Evolutionary conservation across 2,329 filamentous ascomycete genomes (phyloP).

Genomic region (Fusarium begoniae): DNA sequence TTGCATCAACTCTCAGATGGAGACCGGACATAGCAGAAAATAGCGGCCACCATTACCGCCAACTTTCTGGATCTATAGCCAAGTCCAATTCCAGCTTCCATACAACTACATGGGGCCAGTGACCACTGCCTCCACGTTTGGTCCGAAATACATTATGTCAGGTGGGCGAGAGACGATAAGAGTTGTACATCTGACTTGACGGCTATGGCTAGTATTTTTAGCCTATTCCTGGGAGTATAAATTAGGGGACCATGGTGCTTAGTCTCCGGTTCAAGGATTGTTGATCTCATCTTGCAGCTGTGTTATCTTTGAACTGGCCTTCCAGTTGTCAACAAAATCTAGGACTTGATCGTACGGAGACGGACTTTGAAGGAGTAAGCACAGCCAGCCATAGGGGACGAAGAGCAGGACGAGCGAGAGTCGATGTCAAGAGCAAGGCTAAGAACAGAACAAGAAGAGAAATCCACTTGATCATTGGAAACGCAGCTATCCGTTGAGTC

Average conservation of each 20-base stretch:
- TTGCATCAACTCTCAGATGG: conserved; percentile 11
- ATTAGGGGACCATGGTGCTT: conserved; percentile 33
- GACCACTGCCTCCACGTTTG: conserved; percentile 30
- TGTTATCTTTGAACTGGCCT: conserved; percentile 24
- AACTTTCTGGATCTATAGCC: conserved; percentile 26
- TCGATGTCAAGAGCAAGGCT: conserved; percentile 27
- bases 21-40: conserved; percentile 26
- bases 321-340: conserved; percentile 4
- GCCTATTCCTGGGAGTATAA: conserved; percentile 41
- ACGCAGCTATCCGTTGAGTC: conserved; percentile 12
- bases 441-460: conserved; percentile 34
- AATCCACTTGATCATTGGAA: conserved; percentile 24
- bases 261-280: conserved; percentile 14
- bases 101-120: conserved; percentile 22
- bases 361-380: conserved; percentile 32
- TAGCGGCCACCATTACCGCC: conserved; percentile 27
- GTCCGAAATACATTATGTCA: conserved; percentile 31
- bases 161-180: conserved; percentile 37
- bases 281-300: conserved; percentile 42
- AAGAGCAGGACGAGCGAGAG: conserved; percentile 15
- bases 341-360: conserved; percentile 3
- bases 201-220: conserved; percentile 41
- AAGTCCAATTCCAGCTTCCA: conserved; percentile 24
- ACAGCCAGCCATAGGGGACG: conserved; percentile 33
- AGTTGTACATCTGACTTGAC: conserved; percentile 41